Evolutionary conservation across 495 filamentous ascomycete genomes (phyloP).

Genomic region (Trypethelium eluteriae): DNA sequence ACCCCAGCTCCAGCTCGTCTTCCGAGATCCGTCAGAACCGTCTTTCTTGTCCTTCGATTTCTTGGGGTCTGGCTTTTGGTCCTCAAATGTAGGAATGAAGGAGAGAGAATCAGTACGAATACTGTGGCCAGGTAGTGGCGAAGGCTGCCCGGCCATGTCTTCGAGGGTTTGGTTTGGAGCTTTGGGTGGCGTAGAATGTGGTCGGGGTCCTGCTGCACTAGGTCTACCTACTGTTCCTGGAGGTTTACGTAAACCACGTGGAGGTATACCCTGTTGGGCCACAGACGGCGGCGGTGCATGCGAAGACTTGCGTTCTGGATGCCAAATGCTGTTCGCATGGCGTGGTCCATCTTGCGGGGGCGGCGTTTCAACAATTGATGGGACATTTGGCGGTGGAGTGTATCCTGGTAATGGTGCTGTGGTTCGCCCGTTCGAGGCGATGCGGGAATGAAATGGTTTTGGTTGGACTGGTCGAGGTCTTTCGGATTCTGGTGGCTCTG

Average conservation of each 20-base stretch:
- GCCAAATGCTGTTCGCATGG: conserved; percentile 17
- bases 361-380: conserved; percentile 38
- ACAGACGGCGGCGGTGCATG: conserved; percentile 21
- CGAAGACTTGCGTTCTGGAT: conserved; percentile 37
- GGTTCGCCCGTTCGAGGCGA: conserved; percentile 37
- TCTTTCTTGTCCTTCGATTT: conserved; percentile 56
- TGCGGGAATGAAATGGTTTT: conserved; percentile 35
- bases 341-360: conserved; percentile 21
- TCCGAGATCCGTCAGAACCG: conserved; percentile 48
- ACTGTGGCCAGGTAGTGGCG: conserved; percentile 61
- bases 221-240: conserved; percentile 7
- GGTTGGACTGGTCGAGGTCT: conserved; percentile 21
- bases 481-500: conserved; percentile 5
- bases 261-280: conserved; percentile 2
- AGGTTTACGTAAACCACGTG: background rate
- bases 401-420: conserved; percentile 38
- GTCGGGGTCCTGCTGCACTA: background rate
- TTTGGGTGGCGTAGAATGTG: conserved; percentile 11
- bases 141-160: conserved; percentile 56
- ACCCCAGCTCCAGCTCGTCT: conserved; percentile 79
- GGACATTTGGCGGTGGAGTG: conserved; percentile 25
- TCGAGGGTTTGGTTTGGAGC: conserved; percentile 43
- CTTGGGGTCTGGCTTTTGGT: conserved; percentile 58
- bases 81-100: conserved; percentile 69
- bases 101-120: conserved; percentile 70